Conservation (phyloP, 1,284 basidiomycete species). For the Tilletia caries region DNA sequence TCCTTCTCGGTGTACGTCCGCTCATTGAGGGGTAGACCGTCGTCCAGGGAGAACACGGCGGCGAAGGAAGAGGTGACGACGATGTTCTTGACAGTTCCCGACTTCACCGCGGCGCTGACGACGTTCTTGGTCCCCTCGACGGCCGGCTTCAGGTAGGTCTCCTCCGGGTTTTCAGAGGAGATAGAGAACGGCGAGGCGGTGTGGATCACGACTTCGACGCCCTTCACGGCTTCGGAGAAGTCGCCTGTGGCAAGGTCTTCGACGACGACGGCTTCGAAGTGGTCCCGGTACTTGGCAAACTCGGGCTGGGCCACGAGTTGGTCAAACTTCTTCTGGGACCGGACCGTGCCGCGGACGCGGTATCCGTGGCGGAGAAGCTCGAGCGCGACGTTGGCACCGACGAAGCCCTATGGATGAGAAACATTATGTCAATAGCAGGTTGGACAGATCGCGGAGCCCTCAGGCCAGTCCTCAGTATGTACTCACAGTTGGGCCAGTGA, state of each 20-base stretch:
- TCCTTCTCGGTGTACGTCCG: slow-evolving; percentile 5
- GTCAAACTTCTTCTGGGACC: slow-evolving; percentile 60
- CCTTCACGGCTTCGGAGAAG: slow-evolving; percentile 69
- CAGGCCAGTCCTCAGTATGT: too few species aligned
- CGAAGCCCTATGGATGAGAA: slow-evolving; percentile 47
- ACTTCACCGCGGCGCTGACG: slow-evolving; percentile 5
- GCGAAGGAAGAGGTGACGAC: slow-evolving; percentile 10
- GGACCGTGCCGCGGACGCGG: slow-evolving; percentile 63
- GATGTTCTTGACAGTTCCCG: slow-evolving; percentile 8
- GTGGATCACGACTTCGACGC: slow-evolving; percentile 59
- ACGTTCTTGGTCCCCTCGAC: slow-evolving; percentile 14
- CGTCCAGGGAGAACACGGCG: neutral
- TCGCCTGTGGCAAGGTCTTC: slow-evolving; percentile 64
- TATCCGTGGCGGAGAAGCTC: slow-evolving; percentile 54
- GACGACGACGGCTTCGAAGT: slow-evolving; percentile 61
- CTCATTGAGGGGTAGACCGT: slow-evolving; percentile 46
- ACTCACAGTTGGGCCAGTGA: neutral
- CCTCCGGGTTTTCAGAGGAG: neutral
- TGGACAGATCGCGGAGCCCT: too few species aligned
- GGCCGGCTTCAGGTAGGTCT: neutral
- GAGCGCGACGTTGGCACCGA: slow-evolving; percentile 55
- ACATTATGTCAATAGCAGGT: too few species aligned
- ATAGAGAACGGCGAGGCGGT: neutral
- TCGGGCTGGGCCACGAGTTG: slow-evolving; percentile 55
- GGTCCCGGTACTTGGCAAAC: slow-evolving; percentile 58